Evolutionary conservation across 768 basidiomycete genomes (phyloP), one percentile per base, ranked within the genome.

Genomic region (Tricholoma saponaceum): DNA sequence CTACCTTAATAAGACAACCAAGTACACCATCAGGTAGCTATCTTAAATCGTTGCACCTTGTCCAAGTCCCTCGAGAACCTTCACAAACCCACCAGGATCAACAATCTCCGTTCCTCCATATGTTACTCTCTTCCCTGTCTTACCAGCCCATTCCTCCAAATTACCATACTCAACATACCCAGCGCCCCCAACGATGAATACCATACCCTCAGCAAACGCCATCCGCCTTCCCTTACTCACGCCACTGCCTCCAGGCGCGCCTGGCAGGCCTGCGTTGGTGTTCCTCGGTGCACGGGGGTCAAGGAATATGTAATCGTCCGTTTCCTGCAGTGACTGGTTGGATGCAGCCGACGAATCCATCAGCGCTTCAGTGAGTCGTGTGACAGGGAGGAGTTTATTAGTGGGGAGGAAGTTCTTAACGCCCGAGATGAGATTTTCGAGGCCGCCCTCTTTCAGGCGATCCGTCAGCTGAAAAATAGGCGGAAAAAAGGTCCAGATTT

Each of bases 121-220:
- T 33, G 92, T 90, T 46, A 98, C 84, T 60, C 84, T 79, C 72
- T 93, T 92, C 13, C 91, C 92, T 5, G 85, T 84, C 73, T 84
- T 86, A 53, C 72, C 74, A 3, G 92, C 91, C 94, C 95, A 97
- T 72, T 98, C 96, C 70, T 90, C 86, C 58, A 99, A 72, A 70
- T 98, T 98, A 4, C 95, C 94, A 64, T 95, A 98, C 74, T 99
- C 97, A 52, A 98, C 94, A 66, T 98, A 96, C 14, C 95, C 90
- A 4, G 95, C 97, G 1, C 97, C 97, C 7, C 97, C 97, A 2
- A 99, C 95, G 28, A 98, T 77, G 64, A 99, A 99, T 3, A 99
- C 89, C 66, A 92, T 84, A 13, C 91, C 87, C 60, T 98, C 96
- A 3, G 80, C 75, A 69, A 95, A 98, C 14, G 89, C 86, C 90